These are phyloP conservation scores for Mitragyna speciosa DNA, from an alignment of 257 asterid genomes.

Conservation along the genomic window DNA sequence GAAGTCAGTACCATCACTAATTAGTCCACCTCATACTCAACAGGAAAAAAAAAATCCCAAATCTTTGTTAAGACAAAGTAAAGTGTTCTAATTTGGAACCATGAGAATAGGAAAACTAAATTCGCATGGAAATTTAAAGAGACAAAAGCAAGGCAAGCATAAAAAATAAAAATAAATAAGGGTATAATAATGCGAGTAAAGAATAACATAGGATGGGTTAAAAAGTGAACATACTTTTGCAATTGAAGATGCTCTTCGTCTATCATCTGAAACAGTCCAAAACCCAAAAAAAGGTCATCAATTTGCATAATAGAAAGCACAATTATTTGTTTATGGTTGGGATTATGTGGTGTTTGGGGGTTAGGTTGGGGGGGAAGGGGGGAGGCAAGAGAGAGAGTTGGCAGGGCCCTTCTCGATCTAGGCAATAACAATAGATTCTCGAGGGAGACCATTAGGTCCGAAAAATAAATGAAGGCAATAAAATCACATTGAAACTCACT, in stretches of 20 bases:
- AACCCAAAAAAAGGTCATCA: background rate
- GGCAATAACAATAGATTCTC: constrained; percentile 76
- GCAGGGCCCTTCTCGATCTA: constrained; percentile 69
- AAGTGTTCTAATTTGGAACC: background rate
- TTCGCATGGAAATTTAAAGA: background rate
- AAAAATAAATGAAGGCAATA: constrained; percentile 12
- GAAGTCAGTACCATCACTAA: background rate
- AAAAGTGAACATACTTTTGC: constrained; percentile 67
- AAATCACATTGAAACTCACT: constrained; percentile 47
- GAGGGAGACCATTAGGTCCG: constrained; percentile 88
- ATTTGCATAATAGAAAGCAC: background rate
- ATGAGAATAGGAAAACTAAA: background rate
- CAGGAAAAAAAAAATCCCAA: background rate
- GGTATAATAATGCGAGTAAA: no score
- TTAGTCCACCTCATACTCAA: background rate
- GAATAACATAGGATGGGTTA: no score
- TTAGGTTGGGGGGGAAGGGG: no score
- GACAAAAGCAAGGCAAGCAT: no score
- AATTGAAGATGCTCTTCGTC: constrained; percentile 85
- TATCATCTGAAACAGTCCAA: constrained; percentile 50
- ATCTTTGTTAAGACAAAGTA: background rate
- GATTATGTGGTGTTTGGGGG: no score
- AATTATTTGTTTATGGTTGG: background rate
- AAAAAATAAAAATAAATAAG: no score
- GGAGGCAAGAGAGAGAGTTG: background rate